Evolutionary conservation across 306 rosid genomes (phyloP).

Genomic region (Corylus avellana): DNA sequence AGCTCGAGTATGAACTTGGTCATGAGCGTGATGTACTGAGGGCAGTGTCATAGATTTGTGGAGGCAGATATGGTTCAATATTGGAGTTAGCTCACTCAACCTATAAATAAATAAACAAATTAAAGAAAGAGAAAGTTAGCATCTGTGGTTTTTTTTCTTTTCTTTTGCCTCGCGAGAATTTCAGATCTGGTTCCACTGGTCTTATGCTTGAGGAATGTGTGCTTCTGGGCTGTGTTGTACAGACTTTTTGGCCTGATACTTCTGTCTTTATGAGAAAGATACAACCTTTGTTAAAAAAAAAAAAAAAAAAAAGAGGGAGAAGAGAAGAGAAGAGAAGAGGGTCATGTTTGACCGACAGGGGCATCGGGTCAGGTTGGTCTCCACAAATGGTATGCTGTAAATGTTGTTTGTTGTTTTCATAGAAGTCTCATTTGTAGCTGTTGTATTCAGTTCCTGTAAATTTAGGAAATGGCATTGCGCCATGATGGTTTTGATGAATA

Average conservation of each 20-base stretch:
- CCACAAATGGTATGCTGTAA: constrained; percentile 33
- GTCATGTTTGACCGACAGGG: constrained; percentile 18
- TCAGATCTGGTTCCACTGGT: constrained; percentile 29
- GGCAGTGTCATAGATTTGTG: constrained; percentile 57
- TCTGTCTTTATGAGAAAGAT: constrained; percentile 38
- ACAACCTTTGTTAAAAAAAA: constrained; percentile 38
- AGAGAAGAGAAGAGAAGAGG: constrained; percentile 8
- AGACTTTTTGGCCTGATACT: constrained; percentile 26
- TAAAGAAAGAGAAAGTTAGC: not conserved
- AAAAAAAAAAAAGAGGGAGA: too few species aligned
- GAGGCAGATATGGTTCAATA: constrained; percentile 9
- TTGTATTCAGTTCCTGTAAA: constrained; percentile 37
- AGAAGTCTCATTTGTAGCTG: constrained; percentile 6
- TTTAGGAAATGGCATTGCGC: not conserved
- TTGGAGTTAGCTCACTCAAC: constrained; percentile 39
- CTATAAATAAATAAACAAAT: not conserved
- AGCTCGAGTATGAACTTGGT: constrained; percentile 13
- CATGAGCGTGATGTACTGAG: constrained; percentile 26
- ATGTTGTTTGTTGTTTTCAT: constrained; percentile 20
- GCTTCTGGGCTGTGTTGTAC: constrained; percentile 31
- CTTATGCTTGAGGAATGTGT: constrained; percentile 30
- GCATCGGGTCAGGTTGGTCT: constrained; percentile 49
- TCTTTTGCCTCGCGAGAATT: constrained; percentile 9
- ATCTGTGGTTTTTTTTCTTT: not conserved
- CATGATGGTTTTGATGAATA: constrained; percentile 20